Conservation (phyloP, 192 early-diverging fungal species). For the Coemansia sp. region DNA sequence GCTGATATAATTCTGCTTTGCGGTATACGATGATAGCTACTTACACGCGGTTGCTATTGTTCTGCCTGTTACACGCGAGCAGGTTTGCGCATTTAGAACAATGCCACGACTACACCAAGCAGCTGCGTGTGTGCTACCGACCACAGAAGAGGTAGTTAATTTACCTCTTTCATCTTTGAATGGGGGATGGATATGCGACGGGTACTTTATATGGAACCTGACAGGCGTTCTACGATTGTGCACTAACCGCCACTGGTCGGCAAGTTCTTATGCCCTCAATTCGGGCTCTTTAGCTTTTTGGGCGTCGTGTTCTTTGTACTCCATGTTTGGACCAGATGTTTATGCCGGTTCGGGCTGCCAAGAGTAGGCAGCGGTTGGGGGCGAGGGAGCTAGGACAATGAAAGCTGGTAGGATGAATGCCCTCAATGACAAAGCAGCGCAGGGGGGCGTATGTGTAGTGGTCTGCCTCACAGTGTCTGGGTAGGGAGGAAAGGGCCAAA, state of each 20-base stretch:
- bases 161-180: not conserved
- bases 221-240: not conserved
- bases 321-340: not conserved
- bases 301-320: not conserved
- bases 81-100: not conserved
- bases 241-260: not conserved
- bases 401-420: not conserved
- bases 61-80: not conserved
- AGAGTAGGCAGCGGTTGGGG: not conserved
- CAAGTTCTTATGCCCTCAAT: not conserved
- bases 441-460: constrained; percentile 1
- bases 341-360: not conserved
- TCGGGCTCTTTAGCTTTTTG: not conserved
- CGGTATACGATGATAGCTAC: too few relatives aligned
- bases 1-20: too few relatives aligned
- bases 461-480: not conserved
- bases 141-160: not conserved
- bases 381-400: not conserved
- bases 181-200: not conserved
- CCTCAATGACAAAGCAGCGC: constrained; percentile 3
- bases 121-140: not conserved
- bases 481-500: not conserved
- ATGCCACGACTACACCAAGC: not conserved
- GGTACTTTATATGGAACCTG: not conserved
- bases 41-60: not conserved